Conservation (phyloP, 2,329 filamentous ascomycete species). For the Hymenoscyphus infarciens region DNA sequence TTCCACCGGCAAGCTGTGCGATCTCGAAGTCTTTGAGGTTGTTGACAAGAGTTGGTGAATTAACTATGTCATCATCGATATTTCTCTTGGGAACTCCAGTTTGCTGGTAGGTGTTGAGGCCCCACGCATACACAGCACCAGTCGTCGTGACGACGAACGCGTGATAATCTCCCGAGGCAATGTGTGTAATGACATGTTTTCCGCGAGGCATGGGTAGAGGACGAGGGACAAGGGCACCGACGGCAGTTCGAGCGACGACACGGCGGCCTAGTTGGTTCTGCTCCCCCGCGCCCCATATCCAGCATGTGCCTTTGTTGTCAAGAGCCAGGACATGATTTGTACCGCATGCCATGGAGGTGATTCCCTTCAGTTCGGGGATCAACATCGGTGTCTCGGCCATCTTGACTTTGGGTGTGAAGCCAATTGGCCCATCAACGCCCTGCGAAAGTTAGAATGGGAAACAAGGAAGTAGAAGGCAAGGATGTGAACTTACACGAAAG, state of each 20-base stretch:
- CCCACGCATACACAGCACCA: slow-evolving; percentile 75
- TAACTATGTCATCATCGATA: slow-evolving; percentile 67
- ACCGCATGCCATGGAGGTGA: slow-evolving; percentile 50
- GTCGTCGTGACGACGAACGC: slow-evolving; percentile 70
- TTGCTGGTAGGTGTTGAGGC: slow-evolving; percentile 83
- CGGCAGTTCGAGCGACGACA: slow-evolving; percentile 29
- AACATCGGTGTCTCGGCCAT: slow-evolving; percentile 41
- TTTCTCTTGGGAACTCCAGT: slow-evolving; percentile 63
- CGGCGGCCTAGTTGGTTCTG: slow-evolving; percentile 64
- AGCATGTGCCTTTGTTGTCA: slow-evolving; percentile 55
- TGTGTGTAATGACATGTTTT: slow-evolving; percentile 31
- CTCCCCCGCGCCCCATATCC: slow-evolving; percentile 62
- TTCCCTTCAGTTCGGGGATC: slow-evolving; percentile 55
- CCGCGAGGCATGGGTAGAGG: too few species aligned
- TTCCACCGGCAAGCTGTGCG: slow-evolving; percentile 64
- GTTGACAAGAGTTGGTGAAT: slow-evolving; percentile 65
- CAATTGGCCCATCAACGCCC: slow-evolving; percentile 62
- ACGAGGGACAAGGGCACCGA: slow-evolving; percentile 29
- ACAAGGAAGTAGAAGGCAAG: not conserved
- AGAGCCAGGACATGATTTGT: slow-evolving; percentile 59
- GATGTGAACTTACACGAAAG: slow-evolving; percentile 57
- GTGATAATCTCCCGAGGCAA: slow-evolving; percentile 69
- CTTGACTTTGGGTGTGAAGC: slow-evolving; percentile 41
- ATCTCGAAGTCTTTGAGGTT: slow-evolving; percentile 63
- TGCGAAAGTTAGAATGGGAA: slow-evolving; percentile 31